These are phyloP conservation scores for Bryopsis sp. DNA, from an alignment of 139 green algal species.

Conservation along the genomic window DNA sequence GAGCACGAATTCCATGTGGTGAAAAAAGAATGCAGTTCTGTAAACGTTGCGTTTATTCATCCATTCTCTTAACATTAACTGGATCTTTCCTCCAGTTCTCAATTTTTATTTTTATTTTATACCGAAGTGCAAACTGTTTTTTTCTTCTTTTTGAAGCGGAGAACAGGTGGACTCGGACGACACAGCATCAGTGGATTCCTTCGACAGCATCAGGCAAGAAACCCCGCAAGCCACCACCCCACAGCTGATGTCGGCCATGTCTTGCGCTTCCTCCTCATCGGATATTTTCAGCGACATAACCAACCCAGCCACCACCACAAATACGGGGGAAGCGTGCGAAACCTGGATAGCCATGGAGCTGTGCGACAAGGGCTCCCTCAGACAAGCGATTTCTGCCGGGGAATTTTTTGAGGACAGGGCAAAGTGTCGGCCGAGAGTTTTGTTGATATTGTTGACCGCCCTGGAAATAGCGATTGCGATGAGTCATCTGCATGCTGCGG, in stretches of 20 bases:
- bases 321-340: conserved; percentile 19
- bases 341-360: conserved; percentile 46
- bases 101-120: no score
- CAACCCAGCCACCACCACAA: not conserved
- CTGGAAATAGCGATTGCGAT: conserved; percentile 3
- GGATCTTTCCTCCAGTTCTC: no score
- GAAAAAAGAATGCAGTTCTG: no score
- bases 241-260: not conserved
- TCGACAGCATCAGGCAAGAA: not conserved
- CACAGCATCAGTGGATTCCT: no score
- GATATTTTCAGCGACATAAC: conserved; percentile 15
- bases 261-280: not conserved
- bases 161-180: no score
- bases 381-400: conserved; percentile 32
- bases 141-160: no score
- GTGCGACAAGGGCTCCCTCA: conserved; percentile 42
- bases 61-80: no score
- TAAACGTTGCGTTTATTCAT: no score
- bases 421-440: not conserved
- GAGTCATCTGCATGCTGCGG: conserved; percentile 1
- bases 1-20: no score
- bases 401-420: conserved; percentile 24
- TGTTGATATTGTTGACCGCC: conserved; percentile 7
- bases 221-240: not conserved
- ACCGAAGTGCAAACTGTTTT: no score